A percentile compares a stretch with the other conserved stretches of the same genome.
These are phyloP conservation scores for Magnolia changhungtana DNA, from an alignment of 164 flowering plant species.

Conservation along the genomic window DNA sequence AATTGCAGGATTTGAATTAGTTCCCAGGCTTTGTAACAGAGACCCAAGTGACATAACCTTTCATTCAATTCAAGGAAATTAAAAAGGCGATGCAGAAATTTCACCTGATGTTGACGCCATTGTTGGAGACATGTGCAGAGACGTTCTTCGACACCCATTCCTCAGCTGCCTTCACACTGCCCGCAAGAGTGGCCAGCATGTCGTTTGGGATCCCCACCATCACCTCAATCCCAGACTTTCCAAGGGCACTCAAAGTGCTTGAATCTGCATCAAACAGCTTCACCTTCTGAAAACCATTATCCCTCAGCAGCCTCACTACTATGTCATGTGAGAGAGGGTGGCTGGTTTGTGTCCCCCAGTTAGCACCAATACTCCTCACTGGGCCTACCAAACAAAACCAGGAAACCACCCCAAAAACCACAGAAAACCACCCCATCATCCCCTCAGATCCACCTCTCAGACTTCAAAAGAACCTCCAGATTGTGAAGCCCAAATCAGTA, in stretches of 20 bases:
- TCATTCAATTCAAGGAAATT: background rate
- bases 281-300: slow-evolving; percentile 74
- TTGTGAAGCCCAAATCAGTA: background rate
- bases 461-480: background rate
- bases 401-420: slow-evolving; percentile 12
- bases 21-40: background rate
- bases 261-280: slow-evolving; percentile 94
- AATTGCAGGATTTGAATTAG: background rate
- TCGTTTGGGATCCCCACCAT: slow-evolving; percentile 99
- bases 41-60: background rate
- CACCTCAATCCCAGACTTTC: slow-evolving; percentile 61
- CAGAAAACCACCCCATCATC: slow-evolving; percentile 22
- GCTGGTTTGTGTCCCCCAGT: slow-evolving; percentile 84
- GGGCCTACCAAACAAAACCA: slow-evolving; percentile 18
- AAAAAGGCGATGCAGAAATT: background rate
- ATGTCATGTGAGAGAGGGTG: slow-evolving; percentile 61
- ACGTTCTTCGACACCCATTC: slow-evolving; percentile 86
- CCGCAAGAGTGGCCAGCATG: slow-evolving; percentile 60
- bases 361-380: slow-evolving; percentile 69
- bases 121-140: slow-evolving; percentile 43
- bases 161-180: slow-evolving; percentile 73
- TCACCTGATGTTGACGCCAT: slow-evolving; percentile 70
- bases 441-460: slow-evolving; percentile 2
- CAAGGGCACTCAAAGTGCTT: slow-evolving; percentile 48
- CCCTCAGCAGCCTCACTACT: slow-evolving; percentile 63